Conservation (phyloP, 768 basidiomycete species). For the Filobasidium wieringae region DNA sequence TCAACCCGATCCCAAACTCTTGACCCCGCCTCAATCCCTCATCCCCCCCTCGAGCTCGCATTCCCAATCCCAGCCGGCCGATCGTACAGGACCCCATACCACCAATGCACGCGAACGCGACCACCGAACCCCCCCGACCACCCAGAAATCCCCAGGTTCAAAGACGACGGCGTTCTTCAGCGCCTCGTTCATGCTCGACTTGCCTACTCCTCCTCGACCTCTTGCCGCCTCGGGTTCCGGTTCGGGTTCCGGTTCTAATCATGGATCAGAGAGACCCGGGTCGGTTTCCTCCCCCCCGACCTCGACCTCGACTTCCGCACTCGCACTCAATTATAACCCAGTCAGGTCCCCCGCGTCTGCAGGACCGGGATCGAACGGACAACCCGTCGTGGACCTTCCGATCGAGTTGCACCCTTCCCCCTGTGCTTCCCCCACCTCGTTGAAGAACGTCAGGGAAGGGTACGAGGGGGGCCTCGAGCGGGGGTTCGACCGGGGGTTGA, state of each 20-base stretch:
- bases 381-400: background rate
- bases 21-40: constrained; percentile 10
- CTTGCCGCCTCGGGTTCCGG: constrained; percentile 8
- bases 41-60: background rate
- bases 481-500: too few relatives aligned
- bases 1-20: too few relatives aligned
- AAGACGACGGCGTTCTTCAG: constrained; percentile 35
- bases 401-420: background rate
- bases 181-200: constrained; percentile 13
- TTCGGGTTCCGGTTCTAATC: constrained; percentile 4
- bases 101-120: background rate
- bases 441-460: too few relatives aligned
- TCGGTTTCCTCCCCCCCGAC: background rate
- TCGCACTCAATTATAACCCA: constrained; percentile 2
- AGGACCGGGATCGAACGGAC: background rate
- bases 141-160: constrained; percentile 9
- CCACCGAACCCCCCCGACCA: background rate
- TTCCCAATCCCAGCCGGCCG: background rate
- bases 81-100: too few relatives aligned
- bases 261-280: background rate
- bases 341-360: background rate
- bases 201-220: constrained; percentile 32
- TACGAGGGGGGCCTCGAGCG: too few relatives aligned
- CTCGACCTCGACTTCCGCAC: background rate
- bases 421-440: too few relatives aligned